Conservation (phyloP, 2,329 filamentous ascomycete genomes). For the Clarireedia hainanense region DNA sequence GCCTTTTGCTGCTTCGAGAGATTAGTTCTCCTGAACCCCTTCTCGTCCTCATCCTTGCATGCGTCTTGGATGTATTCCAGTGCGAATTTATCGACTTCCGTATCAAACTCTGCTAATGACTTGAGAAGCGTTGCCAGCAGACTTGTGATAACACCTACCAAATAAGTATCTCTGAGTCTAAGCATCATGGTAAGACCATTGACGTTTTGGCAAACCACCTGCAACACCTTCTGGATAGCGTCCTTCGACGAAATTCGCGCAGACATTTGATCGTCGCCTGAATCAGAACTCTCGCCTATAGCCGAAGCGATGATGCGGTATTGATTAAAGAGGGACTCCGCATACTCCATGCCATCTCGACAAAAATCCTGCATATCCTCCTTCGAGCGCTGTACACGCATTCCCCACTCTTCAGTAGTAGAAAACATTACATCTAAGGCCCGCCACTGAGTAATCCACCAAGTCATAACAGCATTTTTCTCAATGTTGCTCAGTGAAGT, state of each 20-base stretch:
- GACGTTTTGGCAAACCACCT: slow-evolving; percentile 56
- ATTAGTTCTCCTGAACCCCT: slow-evolving; percentile 63
- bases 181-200: slow-evolving; percentile 78
- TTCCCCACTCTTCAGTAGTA: slow-evolving; percentile 77
- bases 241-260: slow-evolving; percentile 26
- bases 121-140: slow-evolving; percentile 78
- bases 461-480: slow-evolving; percentile 45
- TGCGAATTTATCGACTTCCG: slow-evolving; percentile 58
- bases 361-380: slow-evolving; percentile 81
- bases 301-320: slow-evolving; percentile 66
- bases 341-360: slow-evolving; percentile 89
- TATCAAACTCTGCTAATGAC: slow-evolving; percentile 68
- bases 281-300: slow-evolving; percentile 33
- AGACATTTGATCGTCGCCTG: slow-evolving; percentile 19
- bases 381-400: slow-evolving; percentile 43
- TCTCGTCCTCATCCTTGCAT: slow-evolving; percentile 47
- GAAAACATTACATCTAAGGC: slow-evolving; percentile 74
- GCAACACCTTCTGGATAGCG: slow-evolving; percentile 47
- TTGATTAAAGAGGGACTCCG: slow-evolving; percentile 75
- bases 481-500: slow-evolving; percentile 19
- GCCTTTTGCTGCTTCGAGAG: slow-evolving; percentile 76
- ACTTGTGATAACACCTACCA: slow-evolving; percentile 73
- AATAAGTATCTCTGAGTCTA: slow-evolving; percentile 77
- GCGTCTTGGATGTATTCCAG: slow-evolving; percentile 57
- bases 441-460: slow-evolving; percentile 83